These are phyloP conservation scores for Suillus clintonianus DNA, from an alignment of 768 basidiomycete species.

Conservation along the genomic window DNA sequence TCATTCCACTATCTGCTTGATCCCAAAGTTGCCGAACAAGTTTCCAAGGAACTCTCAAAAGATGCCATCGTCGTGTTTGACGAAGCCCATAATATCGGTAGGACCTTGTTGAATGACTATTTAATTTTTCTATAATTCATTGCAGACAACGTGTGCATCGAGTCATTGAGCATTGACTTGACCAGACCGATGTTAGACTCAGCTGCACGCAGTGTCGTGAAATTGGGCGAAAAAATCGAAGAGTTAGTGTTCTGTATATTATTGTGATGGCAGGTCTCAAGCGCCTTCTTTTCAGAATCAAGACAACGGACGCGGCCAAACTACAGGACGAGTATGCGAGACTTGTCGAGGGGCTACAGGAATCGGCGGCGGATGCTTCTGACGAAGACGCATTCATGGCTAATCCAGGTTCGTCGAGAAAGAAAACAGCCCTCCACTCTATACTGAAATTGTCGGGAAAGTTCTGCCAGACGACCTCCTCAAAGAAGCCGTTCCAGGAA, in stretches of 20 bases:
- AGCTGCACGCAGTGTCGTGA: constrained; percentile 83
- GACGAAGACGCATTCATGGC: constrained; percentile 86
- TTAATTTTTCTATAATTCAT: constrained; percentile 6
- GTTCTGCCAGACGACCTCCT: constrained; percentile 94
- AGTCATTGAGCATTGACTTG: constrained; percentile 95
- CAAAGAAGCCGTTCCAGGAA: constrained; percentile 94
- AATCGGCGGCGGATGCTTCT: constrained; percentile 54
- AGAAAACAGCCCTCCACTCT: neutral
- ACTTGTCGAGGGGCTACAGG: constrained; percentile 91
- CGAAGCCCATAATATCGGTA: constrained; percentile 98
- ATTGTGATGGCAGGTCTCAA: neutral
- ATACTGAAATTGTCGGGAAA: constrained; percentile 29
- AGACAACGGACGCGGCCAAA: constrained; percentile 89
- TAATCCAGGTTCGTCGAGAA: constrained; percentile 69
- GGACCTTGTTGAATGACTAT: neutral
- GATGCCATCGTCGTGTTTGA: constrained; percentile 99
- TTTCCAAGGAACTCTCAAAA: constrained; percentile 96
- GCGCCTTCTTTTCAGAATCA: constrained; percentile 63
- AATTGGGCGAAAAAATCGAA: constrained; percentile 89
- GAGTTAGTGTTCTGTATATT: constrained; percentile 58
- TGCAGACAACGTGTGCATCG: constrained; percentile 96
- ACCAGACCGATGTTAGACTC: constrained; percentile 98
- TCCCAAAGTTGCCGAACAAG: constrained; percentile 98
- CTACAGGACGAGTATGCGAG: constrained; percentile 96
- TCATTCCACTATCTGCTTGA: constrained; percentile 99